Evolutionary conservation across 139 green algal species (phyloP), one percentile per base, ranked within the genome.

Genomic region (Picochlorum sp.): DNA sequence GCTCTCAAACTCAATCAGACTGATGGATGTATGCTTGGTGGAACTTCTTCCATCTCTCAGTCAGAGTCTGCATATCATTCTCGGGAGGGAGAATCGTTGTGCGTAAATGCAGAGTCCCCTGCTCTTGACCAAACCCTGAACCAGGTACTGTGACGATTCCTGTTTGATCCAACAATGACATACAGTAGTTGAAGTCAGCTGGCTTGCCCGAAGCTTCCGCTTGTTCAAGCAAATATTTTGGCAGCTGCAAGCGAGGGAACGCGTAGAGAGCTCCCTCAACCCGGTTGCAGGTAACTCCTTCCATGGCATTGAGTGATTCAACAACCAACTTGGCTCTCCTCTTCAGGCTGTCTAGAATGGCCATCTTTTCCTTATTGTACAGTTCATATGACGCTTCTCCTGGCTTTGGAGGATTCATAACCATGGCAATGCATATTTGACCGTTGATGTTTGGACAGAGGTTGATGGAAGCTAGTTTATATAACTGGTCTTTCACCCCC

Each of bases 61-160:
- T 72, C 23, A 97, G 80, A 1, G 37, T 70, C 66, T 68, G 54
- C 62, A 94, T 92, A 59, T 93, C 85, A 13, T 75, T 71, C 75
- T 95, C 88, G 7, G 55, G 65, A 2, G 87, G 84, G 61, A 95
- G 62, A 68, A 95, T 89, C 30, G 88, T 95, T 50, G 84, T 93
- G 30, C 74, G 63, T 47, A 81, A 24, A 58, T 81, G 76, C 37
- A 68, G 61, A 11, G 67, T 82, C 45, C 54, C 49, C 11, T 30
- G 49, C 52, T 75, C 69, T 73, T 92, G 87, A 16, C 76, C 73
- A 61, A 97, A 97, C 0, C 90, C 91, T 49, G 61, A 82, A 28
- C 91, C 92, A 3, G 92, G 91, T 44, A 97, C 91, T 2, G 86
- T 87, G 34, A 92, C 85, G 61, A 98, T 96, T 52, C 92, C 71